phyloP scores from a whole-genome alignment of 1,139 yeast genomes.

The Taiozyma onychis region DNA sequence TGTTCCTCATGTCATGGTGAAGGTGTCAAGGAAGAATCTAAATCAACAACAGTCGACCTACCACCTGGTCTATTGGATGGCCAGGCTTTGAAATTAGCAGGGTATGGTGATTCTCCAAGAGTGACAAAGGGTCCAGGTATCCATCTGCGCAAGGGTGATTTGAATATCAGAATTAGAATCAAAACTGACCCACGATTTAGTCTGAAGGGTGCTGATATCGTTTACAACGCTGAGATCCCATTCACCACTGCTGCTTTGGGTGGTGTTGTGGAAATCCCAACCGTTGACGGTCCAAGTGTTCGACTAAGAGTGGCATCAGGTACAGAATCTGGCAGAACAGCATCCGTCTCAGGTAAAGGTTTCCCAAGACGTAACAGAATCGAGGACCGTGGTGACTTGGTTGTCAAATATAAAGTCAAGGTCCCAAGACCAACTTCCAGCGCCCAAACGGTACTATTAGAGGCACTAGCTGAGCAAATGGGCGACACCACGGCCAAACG shows the following conservation, averaged over 20 bases:
- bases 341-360: conserved; percentile 84
- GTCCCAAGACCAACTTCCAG: conserved; percentile 73
- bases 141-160: conserved; percentile 73
- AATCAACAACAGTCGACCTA: conserved; percentile 70
- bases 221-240: conserved; percentile 62
- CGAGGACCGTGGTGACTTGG: conserved; percentile 72
- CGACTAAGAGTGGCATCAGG: conserved; percentile 84
- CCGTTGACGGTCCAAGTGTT: conserved; percentile 69
- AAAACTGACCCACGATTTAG: conserved; percentile 65
- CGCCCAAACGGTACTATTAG: conserved; percentile 88
- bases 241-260: conserved; percentile 98
- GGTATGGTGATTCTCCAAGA: conserved; percentile 88
- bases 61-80: conserved; percentile 92
- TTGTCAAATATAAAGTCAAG: conserved; percentile 66
- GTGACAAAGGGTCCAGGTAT: conserved; percentile 60
- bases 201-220: conserved; percentile 59
- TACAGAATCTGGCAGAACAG: conserved; percentile 69
- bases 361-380: conserved; percentile 62
- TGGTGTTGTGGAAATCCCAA: conserved; percentile 83
- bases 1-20: conserved; percentile 84
- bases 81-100: conserved; percentile 73
- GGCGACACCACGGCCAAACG: conserved; percentile 77
- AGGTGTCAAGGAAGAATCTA: conserved; percentile 69
- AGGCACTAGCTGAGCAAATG: conserved; percentile 88
- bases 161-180: conserved; percentile 76